These are phyloP conservation scores for Oryza meridionalis DNA, from an alignment of 176 grass and related monocot genomes.

Conservation along the genomic window DNA sequence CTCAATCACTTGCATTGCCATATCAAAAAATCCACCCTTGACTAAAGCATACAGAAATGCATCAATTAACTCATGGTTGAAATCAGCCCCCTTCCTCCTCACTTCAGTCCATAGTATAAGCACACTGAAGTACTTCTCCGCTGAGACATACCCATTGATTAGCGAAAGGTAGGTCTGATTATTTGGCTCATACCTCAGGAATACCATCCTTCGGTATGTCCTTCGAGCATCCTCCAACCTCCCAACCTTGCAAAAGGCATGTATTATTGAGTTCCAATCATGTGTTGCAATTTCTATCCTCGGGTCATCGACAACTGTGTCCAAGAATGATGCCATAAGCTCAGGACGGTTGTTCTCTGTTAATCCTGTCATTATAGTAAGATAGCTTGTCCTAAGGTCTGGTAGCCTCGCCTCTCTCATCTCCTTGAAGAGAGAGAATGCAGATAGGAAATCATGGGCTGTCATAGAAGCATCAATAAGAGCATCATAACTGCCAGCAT, in stretches of 20 bases:
- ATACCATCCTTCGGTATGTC: slow-evolving; percentile 88
- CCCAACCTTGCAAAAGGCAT: slow-evolving; percentile 92
- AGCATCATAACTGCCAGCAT: slow-evolving; percentile 79
- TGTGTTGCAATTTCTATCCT: slow-evolving; percentile 85
- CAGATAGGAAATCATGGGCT: slow-evolving; percentile 88
- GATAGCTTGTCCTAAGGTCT: slow-evolving; percentile 85
- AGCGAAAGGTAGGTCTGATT: slow-evolving; percentile 96
- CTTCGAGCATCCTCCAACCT: slow-evolving; percentile 88
- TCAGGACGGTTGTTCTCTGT: slow-evolving; percentile 90
- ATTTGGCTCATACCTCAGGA: slow-evolving; percentile 86
- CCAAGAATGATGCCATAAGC: slow-evolving; percentile 95
- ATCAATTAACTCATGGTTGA: slow-evolving; percentile 85
- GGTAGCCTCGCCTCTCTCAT: slow-evolving; percentile 88
- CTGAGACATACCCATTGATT: slow-evolving; percentile 83
- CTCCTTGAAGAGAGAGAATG: slow-evolving; percentile 93
- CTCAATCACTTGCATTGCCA: slow-evolving; percentile 90
- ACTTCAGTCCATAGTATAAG: slow-evolving; percentile 95
- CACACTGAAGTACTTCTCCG: slow-evolving; percentile 88
- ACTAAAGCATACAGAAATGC: slow-evolving; percentile 88
- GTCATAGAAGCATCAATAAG: slow-evolving; percentile 95
- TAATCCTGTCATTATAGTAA: slow-evolving; percentile 98
- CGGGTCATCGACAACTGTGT: slow-evolving; percentile 76
- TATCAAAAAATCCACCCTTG: slow-evolving; percentile 98
- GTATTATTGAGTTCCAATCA: slow-evolving; percentile 98
- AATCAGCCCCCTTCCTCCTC: slow-evolving; percentile 70